Percentiles rank a stretch among this genome's conserved stretches.
phyloP scores from a whole-genome alignment of 2,329 filamentous ascomycete species.

The Curvularia hawaiiensis region DNA sequence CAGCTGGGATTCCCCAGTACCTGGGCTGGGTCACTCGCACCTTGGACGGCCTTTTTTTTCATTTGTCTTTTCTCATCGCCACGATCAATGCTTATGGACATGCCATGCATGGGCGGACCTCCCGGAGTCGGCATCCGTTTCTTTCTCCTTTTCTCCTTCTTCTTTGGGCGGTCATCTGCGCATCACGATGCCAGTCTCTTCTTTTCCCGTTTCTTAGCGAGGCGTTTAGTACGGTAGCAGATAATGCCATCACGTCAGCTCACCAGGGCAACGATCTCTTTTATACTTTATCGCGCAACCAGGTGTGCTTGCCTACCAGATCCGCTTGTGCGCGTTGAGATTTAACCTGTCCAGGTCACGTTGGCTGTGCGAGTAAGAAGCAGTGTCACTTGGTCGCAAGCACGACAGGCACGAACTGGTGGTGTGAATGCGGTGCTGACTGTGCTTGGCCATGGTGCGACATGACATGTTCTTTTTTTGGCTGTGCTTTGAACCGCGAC shows the following conservation, averaged over 20 bases:
- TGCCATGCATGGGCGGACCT: slow-evolving; percentile 19
- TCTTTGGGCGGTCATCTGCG: slow-evolving; percentile 14
- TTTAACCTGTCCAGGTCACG: background rate
- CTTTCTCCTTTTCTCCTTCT: slow-evolving; percentile 4
- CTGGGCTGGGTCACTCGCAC: slow-evolving; percentile 13
- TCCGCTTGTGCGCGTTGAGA: background rate
- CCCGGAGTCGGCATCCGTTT: slow-evolving; percentile 18
- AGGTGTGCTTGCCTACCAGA: slow-evolving; percentile 1
- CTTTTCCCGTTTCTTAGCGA: background rate
- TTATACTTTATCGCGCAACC: slow-evolving; percentile 2
- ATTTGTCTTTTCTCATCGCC: slow-evolving; percentile 18
- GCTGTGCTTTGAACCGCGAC: slow-evolving; percentile 19
- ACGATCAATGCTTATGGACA: slow-evolving; percentile 19
- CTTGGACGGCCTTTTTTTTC: slow-evolving; percentile 7
- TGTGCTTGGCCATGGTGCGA: slow-evolving; percentile 23
- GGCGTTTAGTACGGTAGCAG: slow-evolving; percentile 13
- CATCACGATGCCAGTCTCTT: slow-evolving; percentile 5
- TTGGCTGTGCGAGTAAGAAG: slow-evolving; percentile 3
- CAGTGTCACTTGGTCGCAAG: background rate
- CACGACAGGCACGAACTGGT: background rate
- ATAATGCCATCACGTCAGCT: slow-evolving; percentile 10
- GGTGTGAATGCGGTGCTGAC: background rate
- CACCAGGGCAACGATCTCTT: background rate
- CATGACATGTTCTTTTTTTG: slow-evolving; percentile 11
- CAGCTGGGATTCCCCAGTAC: slow-evolving; percentile 19